Percentiles rank a stretch among this genome's conserved stretches.
phyloP scores from a whole-genome alignment of 352 stramenopile species.

The Globisporangium nagaii region DNA sequence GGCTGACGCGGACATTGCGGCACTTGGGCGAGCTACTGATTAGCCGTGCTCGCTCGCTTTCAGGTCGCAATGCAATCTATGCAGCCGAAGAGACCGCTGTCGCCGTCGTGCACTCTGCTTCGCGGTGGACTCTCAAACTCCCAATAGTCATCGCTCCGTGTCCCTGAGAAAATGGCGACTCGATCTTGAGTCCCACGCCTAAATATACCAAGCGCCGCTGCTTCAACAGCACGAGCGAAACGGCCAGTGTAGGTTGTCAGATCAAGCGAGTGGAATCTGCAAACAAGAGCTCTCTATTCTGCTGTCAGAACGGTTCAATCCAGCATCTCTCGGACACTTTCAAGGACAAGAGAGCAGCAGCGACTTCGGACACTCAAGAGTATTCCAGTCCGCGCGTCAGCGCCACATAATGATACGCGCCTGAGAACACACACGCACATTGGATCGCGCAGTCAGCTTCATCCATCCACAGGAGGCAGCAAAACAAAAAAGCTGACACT shows the following conservation, averaged over 20 bases:
- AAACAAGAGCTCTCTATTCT: conserved; percentile 1
- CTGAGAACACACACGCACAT: conserved; percentile 15
- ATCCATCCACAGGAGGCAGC: background rate
- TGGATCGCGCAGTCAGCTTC: background rate
- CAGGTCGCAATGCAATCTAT: background rate
- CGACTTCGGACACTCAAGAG: conserved; percentile 14
- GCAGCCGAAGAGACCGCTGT: too few species aligned
- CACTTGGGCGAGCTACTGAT: background rate
- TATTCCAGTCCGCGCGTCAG: conserved; percentile 48
- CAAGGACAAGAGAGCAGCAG: background rate
- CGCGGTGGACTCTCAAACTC: background rate
- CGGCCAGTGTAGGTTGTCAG: background rate
- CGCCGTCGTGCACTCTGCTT: background rate
- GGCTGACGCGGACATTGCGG: background rate
- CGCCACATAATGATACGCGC: conserved; percentile 59
- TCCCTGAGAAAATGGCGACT: conserved; percentile 4
- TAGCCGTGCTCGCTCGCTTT: background rate
- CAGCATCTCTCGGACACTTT: too few species aligned
- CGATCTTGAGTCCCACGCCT: conserved; percentile 5
- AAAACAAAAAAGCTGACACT: conserved; percentile 6
- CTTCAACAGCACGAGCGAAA: background rate
- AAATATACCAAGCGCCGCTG: conserved; percentile 7
- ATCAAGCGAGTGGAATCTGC: background rate
- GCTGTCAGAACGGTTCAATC: background rate
- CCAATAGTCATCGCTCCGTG: background rate